A percentile compares a stretch with the other conserved stretches of the same genome.
Evolutionary conservation across 129 eudicot genomes (phyloP).

Genomic region (Centaurea solstitialis): DNA sequence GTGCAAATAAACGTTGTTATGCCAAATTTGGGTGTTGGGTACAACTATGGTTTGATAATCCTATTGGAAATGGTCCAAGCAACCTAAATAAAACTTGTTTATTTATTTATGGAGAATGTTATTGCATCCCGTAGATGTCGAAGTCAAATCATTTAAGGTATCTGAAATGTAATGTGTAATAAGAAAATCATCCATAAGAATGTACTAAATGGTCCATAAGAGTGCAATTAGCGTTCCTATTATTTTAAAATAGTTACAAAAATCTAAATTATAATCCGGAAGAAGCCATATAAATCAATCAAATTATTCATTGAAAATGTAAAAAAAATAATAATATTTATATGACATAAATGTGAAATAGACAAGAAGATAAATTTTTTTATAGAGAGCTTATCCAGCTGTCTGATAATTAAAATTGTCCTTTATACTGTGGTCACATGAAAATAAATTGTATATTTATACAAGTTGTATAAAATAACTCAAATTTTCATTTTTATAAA

Average conservation of each 20-base stretch:
- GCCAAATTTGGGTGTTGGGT: no score
- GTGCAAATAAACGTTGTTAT: no score
- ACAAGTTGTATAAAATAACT: background rate
- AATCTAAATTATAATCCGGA: background rate
- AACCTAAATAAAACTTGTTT: no score
- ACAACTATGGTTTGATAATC: no score
- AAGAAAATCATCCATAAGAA: no score
- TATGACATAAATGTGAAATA: background rate
- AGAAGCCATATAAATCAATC: background rate
- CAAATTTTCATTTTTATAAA: background rate
- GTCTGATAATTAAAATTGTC: background rate
- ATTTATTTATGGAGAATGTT: no score
- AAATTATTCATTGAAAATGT: background rate
- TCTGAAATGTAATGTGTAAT: no score
- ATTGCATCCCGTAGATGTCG: no score
- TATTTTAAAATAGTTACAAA: no score
- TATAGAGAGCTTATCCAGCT: no score
- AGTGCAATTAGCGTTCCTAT: background rate
- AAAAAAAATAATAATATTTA: background rate
- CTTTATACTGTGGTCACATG: background rate
- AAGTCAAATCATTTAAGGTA: no score
- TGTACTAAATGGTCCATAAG: conserved; percentile 8
- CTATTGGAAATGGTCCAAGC: no score
- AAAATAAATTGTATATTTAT: background rate
- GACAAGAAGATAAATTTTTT: background rate